Evolutionary conservation across 2,329 filamentous ascomycete species (phyloP).

Genomic region (Stagonosporopsis vannaccii): DNA sequence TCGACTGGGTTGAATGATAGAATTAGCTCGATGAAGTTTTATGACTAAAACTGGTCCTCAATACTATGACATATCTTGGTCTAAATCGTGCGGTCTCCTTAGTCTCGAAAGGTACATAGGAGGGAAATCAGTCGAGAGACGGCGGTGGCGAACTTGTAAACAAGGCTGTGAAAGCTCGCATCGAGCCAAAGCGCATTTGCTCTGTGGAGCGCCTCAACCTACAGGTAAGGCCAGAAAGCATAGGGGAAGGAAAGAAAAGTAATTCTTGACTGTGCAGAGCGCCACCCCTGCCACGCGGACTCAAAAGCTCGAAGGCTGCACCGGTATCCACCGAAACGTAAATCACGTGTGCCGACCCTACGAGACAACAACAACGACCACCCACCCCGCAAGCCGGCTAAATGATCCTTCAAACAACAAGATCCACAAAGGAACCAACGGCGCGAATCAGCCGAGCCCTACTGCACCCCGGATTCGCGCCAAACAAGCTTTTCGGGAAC

Average conservation of each 20-base stretch:
- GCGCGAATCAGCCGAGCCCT: not conserved
- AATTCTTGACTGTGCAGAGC: no score
- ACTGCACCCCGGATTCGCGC: not conserved
- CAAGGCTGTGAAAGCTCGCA: not conserved
- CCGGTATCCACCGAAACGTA: not conserved
- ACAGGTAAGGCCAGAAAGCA: not conserved
- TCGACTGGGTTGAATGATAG: not conserved
- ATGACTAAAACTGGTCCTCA: not conserved
- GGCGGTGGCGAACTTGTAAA: not conserved
- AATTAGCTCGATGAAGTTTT: not conserved
- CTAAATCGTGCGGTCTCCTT: not conserved
- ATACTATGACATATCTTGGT: not conserved
- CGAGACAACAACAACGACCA: not conserved
- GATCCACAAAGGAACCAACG: not conserved
- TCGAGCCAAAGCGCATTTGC: not conserved
- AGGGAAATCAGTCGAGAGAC: not conserved
- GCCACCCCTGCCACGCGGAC: not conserved
- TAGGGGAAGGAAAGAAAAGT: no score
- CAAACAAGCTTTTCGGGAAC: slow-evolving; percentile 13
- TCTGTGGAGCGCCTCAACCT: not conserved
- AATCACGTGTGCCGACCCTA: not conserved
- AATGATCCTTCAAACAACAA: not conserved
- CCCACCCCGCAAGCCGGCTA: not conserved
- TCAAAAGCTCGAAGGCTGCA: not conserved
- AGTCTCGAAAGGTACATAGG: not conserved